Base-by-base conservation (phyloP, 441 rosid genomes). In the Biscutella laevigata region DNA sequence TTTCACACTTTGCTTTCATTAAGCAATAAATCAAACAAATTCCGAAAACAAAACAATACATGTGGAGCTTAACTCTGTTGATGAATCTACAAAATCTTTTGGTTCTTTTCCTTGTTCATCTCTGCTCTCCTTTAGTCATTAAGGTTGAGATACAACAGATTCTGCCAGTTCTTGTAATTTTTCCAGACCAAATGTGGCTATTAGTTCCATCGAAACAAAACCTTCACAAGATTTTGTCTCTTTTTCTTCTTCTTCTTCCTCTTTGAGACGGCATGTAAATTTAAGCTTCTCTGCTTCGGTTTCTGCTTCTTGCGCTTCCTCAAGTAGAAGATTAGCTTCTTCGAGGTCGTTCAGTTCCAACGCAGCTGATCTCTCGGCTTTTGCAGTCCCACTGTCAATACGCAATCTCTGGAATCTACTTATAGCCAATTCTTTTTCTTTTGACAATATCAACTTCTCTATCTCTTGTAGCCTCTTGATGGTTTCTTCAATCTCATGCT, bases 351-450 rank as follows among this genome's bases (percentile, higher is more conserved):
- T 79, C 51, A 82, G 68, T 69, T 86, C 88, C 53, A 82, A 44
- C 69, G 87, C 88, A 64, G 94, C 87, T 34, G 71, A 74, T 48
- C 94, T 84, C 69, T 86, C 94, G 0, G 91, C 94, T 56, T 66
- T 69, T 30, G 94, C 83, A 62, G 85, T 73, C 16, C 81, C 77
- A 30, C 82, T 73, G 66, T 71, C 72, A 27, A 86, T 62, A 54
- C 62, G 80, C 51, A 89, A 62, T 57, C 90, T 78, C 71, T 77
- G 88, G 71, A 78, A 80, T 71, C 82, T 79, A 60, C 94, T 79
- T 52, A 77, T 49, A 11, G 81, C 88, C 37, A 86, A 70, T 61
- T 79, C 94, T 56, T 81, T 77, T 76, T 84, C 94, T 69, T 75
- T 86, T 15, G 71, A 79, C 38, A 66, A 59, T 56, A 80, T 74